A percentile compares a stretch with the other conserved stretches of the same genome.
phyloP scores from a whole-genome alignment of 192 early-diverging fungal genomes.

The Dispira simplex region DNA sequence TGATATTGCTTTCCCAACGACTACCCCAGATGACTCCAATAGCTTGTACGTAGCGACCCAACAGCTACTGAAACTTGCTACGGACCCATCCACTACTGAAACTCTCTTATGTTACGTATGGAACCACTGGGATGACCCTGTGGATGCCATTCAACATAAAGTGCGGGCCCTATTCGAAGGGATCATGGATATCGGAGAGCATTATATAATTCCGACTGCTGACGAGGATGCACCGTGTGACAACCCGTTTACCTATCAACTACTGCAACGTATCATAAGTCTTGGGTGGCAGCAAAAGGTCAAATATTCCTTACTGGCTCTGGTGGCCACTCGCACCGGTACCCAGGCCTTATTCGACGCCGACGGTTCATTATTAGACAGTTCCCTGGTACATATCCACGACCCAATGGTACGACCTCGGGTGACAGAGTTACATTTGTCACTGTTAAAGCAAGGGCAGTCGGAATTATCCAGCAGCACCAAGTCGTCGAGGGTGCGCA shows the following conservation, averaged over 20 bases:
- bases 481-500: background rate
- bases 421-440: background rate
- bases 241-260: background rate
- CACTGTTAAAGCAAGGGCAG: background rate
- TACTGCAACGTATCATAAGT: background rate
- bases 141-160: slow-evolving; percentile 1
- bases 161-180: background rate
- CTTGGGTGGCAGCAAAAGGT: background rate
- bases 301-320: background rate
- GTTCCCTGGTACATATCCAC: background rate
- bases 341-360: background rate
- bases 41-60: too few species aligned
- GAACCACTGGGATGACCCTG: background rate
- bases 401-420: slow-evolving; percentile 1
- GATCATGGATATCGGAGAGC: background rate
- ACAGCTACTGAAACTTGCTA: too few species aligned
- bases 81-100: background rate
- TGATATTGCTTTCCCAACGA: background rate
- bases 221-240: too few species aligned
- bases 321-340: background rate
- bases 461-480: background rate
- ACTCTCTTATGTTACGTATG: background rate
- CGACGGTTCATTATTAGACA: background rate
- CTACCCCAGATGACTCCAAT: background rate
- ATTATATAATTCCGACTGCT: too few species aligned